A percentile compares a stretch with the other conserved stretches of the same genome.
phyloP scores from a whole-genome alignment of 2,329 filamentous ascomycete species.

The Epichloe gansuensis region DNA sequence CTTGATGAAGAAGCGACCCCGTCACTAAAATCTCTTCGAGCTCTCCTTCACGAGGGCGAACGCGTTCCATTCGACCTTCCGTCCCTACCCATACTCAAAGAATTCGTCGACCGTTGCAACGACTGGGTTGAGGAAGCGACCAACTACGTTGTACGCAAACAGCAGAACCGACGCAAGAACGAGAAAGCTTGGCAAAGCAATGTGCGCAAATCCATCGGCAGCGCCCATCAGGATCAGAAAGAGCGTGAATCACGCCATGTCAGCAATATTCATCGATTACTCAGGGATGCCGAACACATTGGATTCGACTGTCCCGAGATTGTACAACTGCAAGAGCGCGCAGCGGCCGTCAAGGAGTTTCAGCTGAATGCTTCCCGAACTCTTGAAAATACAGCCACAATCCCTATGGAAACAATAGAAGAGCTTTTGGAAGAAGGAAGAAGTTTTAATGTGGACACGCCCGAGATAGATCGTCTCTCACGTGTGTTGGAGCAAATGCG shows the following conservation, averaged over 20 bases:
- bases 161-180: slow-evolving; percentile 91
- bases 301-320: slow-evolving; percentile 94
- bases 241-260: slow-evolving; percentile 78
- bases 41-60: slow-evolving; percentile 82
- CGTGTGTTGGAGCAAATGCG: slow-evolving; percentile 71
- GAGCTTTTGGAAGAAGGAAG: slow-evolving; percentile 83
- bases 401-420: slow-evolving; percentile 64
- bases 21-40: slow-evolving; percentile 72
- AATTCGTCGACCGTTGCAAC: slow-evolving; percentile 91
- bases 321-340: slow-evolving; percentile 68
- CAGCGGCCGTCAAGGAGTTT: slow-evolving; percentile 72
- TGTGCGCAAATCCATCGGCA: slow-evolving; percentile 53
- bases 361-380: slow-evolving; percentile 61
- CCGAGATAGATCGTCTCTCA: slow-evolving; percentile 73
- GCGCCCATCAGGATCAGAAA: slow-evolving; percentile 52
- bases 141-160: slow-evolving; percentile 91
- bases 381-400: slow-evolving; percentile 50
- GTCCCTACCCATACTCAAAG: slow-evolving; percentile 67
- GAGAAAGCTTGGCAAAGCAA: slow-evolving; percentile 74
- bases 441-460: slow-evolving; percentile 80
- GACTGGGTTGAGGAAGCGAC: slow-evolving; percentile 97
- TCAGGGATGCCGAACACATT: slow-evolving; percentile 71
- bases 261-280: slow-evolving; percentile 73
- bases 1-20: slow-evolving; percentile 76
- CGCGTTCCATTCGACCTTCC: slow-evolving; percentile 84